These are phyloP conservation scores for Dipteronia sinensis DNA, from an alignment of 345 rosid genomes.

Conservation along the genomic window DNA sequence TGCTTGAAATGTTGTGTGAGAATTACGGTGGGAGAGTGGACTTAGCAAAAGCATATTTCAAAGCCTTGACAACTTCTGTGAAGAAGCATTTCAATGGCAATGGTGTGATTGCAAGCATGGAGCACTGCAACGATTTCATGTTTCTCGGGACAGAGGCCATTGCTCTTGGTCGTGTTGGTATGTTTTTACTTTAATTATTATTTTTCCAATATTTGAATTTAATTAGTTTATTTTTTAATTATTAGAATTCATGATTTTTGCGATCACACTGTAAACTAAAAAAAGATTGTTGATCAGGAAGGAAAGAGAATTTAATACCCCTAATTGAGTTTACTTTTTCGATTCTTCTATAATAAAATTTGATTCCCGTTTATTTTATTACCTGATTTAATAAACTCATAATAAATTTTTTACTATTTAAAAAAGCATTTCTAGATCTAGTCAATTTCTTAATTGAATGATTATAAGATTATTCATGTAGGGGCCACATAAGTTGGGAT, in stretches of 20 bases:
- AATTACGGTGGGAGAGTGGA: conserved; percentile 93
- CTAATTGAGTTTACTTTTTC: too few relatives aligned
- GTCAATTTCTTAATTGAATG: not conserved
- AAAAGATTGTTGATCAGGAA: too few relatives aligned
- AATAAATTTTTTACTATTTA: too few relatives aligned
- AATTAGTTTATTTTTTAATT: not conserved
- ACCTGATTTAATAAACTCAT: too few relatives aligned
- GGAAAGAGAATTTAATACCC: too few relatives aligned
- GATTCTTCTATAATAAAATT: too few relatives aligned
- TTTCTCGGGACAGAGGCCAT: conserved; percentile 95
- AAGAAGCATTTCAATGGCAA: conserved; percentile 87
- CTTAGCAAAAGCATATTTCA: conserved; percentile 77
- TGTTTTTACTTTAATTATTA: conserved; percentile 13
- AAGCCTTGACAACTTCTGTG: conserved; percentile 77
- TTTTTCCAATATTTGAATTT: too few relatives aligned
- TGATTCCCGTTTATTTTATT: too few relatives aligned
- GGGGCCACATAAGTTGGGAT: not conserved
- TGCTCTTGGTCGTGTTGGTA: conserved; percentile 96
- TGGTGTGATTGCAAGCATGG: conserved; percentile 98
- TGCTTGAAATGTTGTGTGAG: conserved; percentile 88
- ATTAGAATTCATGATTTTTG: not conserved
- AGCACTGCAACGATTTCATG: conserved; percentile 98
- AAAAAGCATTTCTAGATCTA: too few relatives aligned
- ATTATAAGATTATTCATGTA: not conserved
- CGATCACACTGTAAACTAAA: too few relatives aligned